Percentiles rank a stretch among this genome's conserved stretches.
These are phyloP conservation scores for Cytospora mali DNA, from an alignment of 2,329 filamentous ascomycete genomes.

Conservation along the genomic window DNA sequence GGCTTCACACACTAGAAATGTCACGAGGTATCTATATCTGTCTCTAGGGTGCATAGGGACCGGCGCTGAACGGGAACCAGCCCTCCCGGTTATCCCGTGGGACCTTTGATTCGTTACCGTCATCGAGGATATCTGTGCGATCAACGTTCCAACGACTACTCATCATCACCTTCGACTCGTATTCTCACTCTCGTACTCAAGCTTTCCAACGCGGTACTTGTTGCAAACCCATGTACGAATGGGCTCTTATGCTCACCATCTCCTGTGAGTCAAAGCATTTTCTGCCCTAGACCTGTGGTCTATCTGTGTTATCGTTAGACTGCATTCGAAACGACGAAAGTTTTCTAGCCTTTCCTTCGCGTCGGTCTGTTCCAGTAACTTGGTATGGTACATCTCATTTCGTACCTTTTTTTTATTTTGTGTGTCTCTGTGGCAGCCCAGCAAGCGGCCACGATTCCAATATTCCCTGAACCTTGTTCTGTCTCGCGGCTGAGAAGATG, in stretches of 20 bases:
- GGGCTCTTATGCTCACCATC: background rate
- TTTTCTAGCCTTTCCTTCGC: constrained; percentile 13
- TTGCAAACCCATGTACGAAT: background rate
- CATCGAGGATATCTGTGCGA: constrained; percentile 18
- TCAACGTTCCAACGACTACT: constrained; percentile 13
- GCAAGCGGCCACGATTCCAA: constrained; percentile 2
- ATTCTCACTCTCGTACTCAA: constrained; percentile 6
- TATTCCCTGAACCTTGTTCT: constrained; percentile 21
- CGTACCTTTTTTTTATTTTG: too few relatives aligned
- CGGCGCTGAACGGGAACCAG: constrained; percentile 10
- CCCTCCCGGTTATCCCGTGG: constrained; percentile 12
- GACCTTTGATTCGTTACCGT: constrained; percentile 2
- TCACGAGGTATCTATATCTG: constrained; percentile 14
- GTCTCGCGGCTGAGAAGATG: constrained; percentile 19
- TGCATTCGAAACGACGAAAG: constrained; percentile 13
- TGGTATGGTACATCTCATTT: constrained; percentile 9
- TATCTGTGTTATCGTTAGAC: constrained; percentile 14
- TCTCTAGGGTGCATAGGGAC: constrained; percentile 1
- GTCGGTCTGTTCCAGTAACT: background rate
- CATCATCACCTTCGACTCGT: constrained; percentile 16
- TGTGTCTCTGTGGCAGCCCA: constrained; percentile 5
- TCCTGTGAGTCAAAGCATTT: background rate
- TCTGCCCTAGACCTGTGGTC: background rate
- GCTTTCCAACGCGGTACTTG: background rate
- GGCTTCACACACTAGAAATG: constrained; percentile 13